Conservation (phyloP, 2,329 filamentous ascomycete genomes). For the Monilinia vaccinii-corymbosi region DNA sequence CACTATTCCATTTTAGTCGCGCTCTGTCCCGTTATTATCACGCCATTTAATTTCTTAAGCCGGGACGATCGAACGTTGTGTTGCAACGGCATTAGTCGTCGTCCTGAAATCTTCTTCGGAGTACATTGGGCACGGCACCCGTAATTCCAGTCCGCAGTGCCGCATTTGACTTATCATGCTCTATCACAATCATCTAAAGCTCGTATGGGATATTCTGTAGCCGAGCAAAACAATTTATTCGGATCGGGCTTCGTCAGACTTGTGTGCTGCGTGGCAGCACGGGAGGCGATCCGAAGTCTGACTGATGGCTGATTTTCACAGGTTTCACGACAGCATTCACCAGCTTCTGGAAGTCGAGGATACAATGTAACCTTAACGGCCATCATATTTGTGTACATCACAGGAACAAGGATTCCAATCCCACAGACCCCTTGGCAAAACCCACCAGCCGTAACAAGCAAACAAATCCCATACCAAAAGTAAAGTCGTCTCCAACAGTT, state of each 20-base stretch:
- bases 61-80: neutral
- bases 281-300: neutral
- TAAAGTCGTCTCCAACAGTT: neutral
- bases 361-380: neutral
- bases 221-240: neutral
- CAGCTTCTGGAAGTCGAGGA: slow-evolving; percentile 3
- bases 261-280: neutral
- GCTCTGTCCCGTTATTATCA: neutral
- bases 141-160: neutral
- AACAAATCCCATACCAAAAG: neutral
- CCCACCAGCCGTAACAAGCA: too few relatives aligned
- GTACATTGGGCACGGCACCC: neutral
- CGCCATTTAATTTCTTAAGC: neutral
- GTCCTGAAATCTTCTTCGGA: neutral
- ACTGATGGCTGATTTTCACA: neutral
- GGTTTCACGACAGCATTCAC: slow-evolving; percentile 1
- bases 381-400: neutral
- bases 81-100: neutral
- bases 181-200: neutral
- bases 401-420: neutral
- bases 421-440: neutral
- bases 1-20: neutral
- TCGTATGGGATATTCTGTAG: neutral
- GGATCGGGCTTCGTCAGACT: neutral
- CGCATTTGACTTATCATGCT: neutral